phyloP scores from a whole-genome alignment of 78 protist species.

The Isochrysis galbana region DNA sequence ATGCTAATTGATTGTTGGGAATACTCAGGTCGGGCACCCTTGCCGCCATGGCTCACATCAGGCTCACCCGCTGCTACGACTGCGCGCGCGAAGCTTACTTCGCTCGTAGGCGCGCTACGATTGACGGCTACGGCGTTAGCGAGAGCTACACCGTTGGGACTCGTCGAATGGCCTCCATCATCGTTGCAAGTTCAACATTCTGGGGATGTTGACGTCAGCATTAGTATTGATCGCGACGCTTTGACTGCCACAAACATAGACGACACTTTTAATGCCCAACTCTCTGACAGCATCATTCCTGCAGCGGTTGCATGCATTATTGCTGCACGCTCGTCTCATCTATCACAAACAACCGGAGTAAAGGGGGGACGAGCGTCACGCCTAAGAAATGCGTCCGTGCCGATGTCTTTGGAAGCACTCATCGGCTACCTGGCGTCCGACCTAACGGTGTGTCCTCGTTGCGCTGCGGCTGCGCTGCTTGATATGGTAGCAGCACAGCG shows the following conservation, averaged over 20 bases:
- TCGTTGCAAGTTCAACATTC: neutral
- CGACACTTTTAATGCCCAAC: neutral
- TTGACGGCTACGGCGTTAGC: neutral
- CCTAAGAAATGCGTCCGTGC: neutral
- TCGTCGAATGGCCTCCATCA: neutral
- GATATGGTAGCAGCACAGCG: neutral
- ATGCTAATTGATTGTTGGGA: no score
- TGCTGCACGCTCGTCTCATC: no score
- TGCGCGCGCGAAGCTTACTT: neutral
- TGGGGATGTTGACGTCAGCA: neutral
- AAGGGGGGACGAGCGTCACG: neutral
- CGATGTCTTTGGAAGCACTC: neutral
- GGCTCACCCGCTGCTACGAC: neutral
- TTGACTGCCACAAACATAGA: neutral
- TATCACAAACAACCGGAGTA: no score
- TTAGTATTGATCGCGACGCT: no score
- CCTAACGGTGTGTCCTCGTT: neutral
- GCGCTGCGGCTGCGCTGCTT: neutral
- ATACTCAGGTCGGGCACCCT: no score
- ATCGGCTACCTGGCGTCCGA: neutral
- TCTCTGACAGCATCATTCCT: no score
- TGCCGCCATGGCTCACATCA: neutral
- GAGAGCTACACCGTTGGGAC: neutral
- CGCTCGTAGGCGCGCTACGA: neutral
- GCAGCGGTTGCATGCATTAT: no score